phyloP scores from a whole-genome alignment of 139 green algal genomes.

The Yamagishiella unicocca region DNA sequence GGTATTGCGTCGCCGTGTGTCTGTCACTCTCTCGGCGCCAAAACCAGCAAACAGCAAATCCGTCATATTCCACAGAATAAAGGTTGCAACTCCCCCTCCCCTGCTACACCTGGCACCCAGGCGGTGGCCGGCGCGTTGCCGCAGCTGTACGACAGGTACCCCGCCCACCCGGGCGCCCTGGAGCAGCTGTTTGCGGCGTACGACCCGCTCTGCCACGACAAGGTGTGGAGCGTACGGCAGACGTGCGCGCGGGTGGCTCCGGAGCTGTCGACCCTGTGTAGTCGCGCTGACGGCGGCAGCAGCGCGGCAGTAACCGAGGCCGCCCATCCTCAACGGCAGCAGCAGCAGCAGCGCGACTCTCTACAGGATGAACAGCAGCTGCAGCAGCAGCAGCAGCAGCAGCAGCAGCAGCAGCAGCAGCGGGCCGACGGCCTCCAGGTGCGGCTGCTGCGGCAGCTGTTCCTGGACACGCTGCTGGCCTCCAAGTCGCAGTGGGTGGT shows the following conservation, averaged over 20 bases:
- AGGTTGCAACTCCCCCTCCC: no score
- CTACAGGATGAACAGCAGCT: no score
- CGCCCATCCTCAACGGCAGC: not conserved
- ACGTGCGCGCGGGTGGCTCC: not conserved
- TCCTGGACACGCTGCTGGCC: not conserved
- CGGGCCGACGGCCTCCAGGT: slow-evolving; percentile 6
- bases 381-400: not conserved
- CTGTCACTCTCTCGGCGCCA: no score
- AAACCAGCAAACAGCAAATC: no score
- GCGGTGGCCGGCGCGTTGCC: slow-evolving; percentile 5
- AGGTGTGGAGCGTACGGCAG: slow-evolving; percentile 39
- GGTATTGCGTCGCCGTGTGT: no score
- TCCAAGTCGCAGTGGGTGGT: slow-evolving; percentile 35
- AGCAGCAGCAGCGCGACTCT: not conserved
- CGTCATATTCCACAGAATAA: no score
- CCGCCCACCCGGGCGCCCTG: not conserved
- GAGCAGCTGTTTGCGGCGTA: not conserved
- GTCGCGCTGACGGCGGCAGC: not conserved
- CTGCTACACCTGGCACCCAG: not conserved
- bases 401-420: not conserved
- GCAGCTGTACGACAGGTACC: not conserved
- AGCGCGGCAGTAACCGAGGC: not conserved
- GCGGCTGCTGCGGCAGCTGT: not conserved
- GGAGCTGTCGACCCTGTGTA: not conserved
- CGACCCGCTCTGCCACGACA: slow-evolving; percentile 17